phyloP scores from a whole-genome alignment of 2,329 filamentous ascomycete genomes.

The Saccharata proteae region DNA sequence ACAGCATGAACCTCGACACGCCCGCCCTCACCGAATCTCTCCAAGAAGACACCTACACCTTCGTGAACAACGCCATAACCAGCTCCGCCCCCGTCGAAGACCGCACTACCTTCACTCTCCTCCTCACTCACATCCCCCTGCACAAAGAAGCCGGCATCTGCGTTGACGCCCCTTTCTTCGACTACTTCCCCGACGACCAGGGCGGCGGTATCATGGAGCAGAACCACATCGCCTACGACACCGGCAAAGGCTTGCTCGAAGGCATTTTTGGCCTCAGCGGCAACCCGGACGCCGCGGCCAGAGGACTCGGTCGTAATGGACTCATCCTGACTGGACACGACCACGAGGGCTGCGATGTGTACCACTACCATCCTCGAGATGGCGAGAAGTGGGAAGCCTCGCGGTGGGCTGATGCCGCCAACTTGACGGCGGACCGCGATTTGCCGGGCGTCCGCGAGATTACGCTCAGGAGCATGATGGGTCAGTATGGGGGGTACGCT shows the following conservation, averaged over 20 bases:
- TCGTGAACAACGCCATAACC: conserved; percentile 57
- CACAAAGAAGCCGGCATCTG: conserved; percentile 76
- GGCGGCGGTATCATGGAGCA: conserved; percentile 73
- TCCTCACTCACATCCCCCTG: conserved; percentile 85
- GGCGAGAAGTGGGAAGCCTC: conserved; percentile 9
- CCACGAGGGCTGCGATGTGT: conserved; percentile 84
- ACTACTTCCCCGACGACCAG: conserved; percentile 56
- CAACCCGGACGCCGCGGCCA: conserved; percentile 43
- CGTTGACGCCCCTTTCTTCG: conserved; percentile 71
- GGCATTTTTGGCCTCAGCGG: conserved; percentile 70
- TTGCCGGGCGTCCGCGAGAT: conserved; percentile 68
- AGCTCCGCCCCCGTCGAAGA: conserved; percentile 46
- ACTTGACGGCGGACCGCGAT: conserved; percentile 11
- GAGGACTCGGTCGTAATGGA: conserved; percentile 57
- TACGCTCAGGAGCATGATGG: conserved; percentile 97
- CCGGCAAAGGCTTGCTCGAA: conserved; percentile 61
- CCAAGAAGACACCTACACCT: conserved; percentile 65
- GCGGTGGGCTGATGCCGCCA: conserved; percentile 8
- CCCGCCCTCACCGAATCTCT: conserved; percentile 57
- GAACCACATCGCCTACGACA: conserved; percentile 68
- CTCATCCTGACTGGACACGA: conserved; percentile 89
- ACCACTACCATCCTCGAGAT: conserved; percentile 47
- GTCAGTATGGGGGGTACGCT: conserved; percentile 83
- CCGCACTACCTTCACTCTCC: conserved; percentile 59
- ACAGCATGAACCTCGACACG: conserved; percentile 86